Base-by-base conservation (phyloP, 2,329 filamentous ascomycete genomes). In the Dissoconium aciculare region DNA sequence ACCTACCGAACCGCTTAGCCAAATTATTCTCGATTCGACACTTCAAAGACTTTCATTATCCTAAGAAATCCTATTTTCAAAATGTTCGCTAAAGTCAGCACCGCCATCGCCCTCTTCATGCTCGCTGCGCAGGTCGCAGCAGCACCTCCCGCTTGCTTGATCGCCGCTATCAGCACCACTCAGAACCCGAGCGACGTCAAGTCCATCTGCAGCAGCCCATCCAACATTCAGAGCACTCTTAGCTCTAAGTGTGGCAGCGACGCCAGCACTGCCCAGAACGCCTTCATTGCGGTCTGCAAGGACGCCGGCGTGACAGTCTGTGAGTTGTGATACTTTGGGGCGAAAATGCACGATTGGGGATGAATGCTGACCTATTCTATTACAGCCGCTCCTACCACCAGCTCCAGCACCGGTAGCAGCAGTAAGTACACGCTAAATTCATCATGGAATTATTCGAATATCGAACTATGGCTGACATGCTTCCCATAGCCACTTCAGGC, bases 201-300 rank as follows among this genome's bases (percentile, higher is more conserved):
- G 19, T 23, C 19, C 19, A 23, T 23, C n/a, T 23, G n/a, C 19
- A 23, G 19, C 19, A n/a, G 19, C 19, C n/a, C n/a, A n/a, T n/a
- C n/a, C n/a, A n/a, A n/a, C n/a, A n/a, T n/a, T n/a, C n/a, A n/a
- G n/a, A n/a, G n/a, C n/a, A n/a, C n/a, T n/a, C n/a, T 53, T 25
- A 34, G 28, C 39, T 39, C 40, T 24, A 44, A 51, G 24, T 56
- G 53, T 37, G 47, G 44, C 21, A 35, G 41, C 38, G 39, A 46
- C 28, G 30, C 41, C 11, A 29, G 48, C 11, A 34, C 37, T 11
- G 53, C 52, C 16, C 40, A 44, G 38, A 44, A 39, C 32, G 49
- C 43, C 23, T 54, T 52, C 38, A 37, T 42, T 17, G 37, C 39
- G 24, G 39, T 45, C 19, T 56, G 53, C 46, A 45, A 47, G 19